Evolutionary conservation across 345 rosid genomes (phyloP), one percentile per base, ranked within the genome.

Genomic region (Clarkia xantiana): DNA sequence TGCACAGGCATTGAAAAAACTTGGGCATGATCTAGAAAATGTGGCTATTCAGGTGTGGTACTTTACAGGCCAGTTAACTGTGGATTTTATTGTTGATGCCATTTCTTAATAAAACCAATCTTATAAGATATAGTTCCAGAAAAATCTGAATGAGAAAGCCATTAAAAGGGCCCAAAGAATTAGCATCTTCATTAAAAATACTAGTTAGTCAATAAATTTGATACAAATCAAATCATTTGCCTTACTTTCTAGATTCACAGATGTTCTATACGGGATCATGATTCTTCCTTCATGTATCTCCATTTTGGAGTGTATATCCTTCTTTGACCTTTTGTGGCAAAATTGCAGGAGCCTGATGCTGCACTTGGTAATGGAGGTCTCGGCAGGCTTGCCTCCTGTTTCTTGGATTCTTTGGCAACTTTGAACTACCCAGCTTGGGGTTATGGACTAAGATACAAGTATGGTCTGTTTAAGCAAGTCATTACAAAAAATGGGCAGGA

Each of bases 371-470:
- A 70, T 45, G 78, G 74, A n/a, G 78, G 78, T 6, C 53, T 66
- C n/a, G 76, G 76, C 25, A 43, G 78, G 51, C 76, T 76, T 22
- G 78, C 78, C 20, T 73, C 78, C 40, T 73, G 74, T 59, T 76
- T 76, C 50, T 69, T 70, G 18, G 78, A 73, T 50, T 76, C 82
- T 42, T 44, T 73, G 15, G 82, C 82, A 41, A 70, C 78, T 12
- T 63, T 77, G 40, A 77, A 66, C 49, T 73, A 71, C 62, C 82
- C 79, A 19, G 75, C 75, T 0, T 68, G 71, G 71, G 82, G 76
- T 23, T 77, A 77, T 56, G 76, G 76, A 52, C 68, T 73, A 42
- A 71, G 76, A 53, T 77, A 66, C 67, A 68, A 56, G 58, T 66
- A 73, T 36, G 76, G 79, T 39, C 58, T 77, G 67, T 77, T 73